Base-by-base conservation (phyloP, 75 land plant species). In the Chamaecyparis obtusa region DNA sequence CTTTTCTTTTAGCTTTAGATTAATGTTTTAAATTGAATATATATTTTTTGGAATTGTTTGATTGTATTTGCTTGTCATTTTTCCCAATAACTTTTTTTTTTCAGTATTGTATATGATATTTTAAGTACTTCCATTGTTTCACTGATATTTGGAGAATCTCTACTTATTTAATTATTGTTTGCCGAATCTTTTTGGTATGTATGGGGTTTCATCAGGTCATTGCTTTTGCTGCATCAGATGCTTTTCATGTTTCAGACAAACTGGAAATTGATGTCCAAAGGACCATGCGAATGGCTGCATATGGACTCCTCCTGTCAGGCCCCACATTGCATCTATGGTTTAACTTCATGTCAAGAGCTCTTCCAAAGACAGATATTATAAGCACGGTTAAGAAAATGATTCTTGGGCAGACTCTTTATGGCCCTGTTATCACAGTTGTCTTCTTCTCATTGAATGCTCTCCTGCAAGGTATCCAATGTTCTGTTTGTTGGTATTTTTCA, bases 311-410 rank as follows among this genome's bases (percentile, higher is more conserved):
- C 30, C 88, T 96, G 15, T 93, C 93, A 39, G 97, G 97, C 74
- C 96, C 97, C 39, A 88, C 91, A 44, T 89, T 95, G 86, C 96
- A 96, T 87, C 74, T 90, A 14, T 96, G 97, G 97, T 96, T 96
- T 85, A 91, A 90, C 86, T 91, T 88, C 82, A 55, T 96, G 88
- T 91, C 93, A 49, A 91, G 57, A 80, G 44, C 86, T 33, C 57
- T 92, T 32, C 97, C 97, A 71, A 89, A 86, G 67, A 85, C 91
- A 43, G 96, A 96, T 83, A 5, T 94, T 17, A 3, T 87, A 2
- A 91, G 91, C 82, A 96, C 94, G 3, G 83, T 95, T 44, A 94
- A 92, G 92, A 96, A 96, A 90, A 90, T 95, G 83, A 77, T 91
- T 21, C 88, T 94, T 89, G 96, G 97, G 56, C 97, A 96, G 89